Conservation (phyloP, 495 filamentous ascomycete genomes). For the Eremomyces bilateralis region DNA sequence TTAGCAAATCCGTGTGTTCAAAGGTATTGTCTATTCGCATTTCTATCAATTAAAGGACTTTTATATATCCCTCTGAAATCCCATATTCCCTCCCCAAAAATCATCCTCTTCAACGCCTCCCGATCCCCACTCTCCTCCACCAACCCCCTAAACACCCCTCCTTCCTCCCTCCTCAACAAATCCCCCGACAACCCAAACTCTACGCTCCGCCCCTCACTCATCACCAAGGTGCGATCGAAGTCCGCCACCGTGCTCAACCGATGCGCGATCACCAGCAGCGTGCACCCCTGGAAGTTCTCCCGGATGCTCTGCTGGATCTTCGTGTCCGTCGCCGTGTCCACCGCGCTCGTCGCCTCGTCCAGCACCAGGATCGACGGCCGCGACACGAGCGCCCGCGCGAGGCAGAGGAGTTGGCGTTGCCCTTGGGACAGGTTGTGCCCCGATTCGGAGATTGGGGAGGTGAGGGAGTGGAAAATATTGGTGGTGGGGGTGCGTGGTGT, state of each 20-base stretch:
- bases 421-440: constrained; percentile 72
- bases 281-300: constrained; percentile 55
- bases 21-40: too few relatives aligned
- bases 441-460: constrained; percentile 45
- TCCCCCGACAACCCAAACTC: constrained; percentile 52
- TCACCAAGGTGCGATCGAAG: constrained; percentile 63
- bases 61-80: not conserved
- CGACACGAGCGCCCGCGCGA: constrained; percentile 67
- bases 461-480: constrained; percentile 40
- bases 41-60: too few relatives aligned
- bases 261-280: constrained; percentile 68
- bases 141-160: constrained; percentile 45
- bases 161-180: constrained; percentile 29
- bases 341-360: constrained; percentile 74
- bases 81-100: constrained; percentile 8
- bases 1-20: too few relatives aligned
- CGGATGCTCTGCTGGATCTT: constrained; percentile 65
- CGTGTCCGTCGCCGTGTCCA: constrained; percentile 70
- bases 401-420: constrained; percentile 70
- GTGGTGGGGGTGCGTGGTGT: constrained; percentile 23
- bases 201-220: constrained; percentile 49
- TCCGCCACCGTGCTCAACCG: constrained; percentile 67
- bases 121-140: constrained; percentile 56
- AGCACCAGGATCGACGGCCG: constrained; percentile 70
- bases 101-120: constrained; percentile 34